Base-by-base conservation (phyloP, 208 protist species). In the Crithidia acanthocephali region DNA sequence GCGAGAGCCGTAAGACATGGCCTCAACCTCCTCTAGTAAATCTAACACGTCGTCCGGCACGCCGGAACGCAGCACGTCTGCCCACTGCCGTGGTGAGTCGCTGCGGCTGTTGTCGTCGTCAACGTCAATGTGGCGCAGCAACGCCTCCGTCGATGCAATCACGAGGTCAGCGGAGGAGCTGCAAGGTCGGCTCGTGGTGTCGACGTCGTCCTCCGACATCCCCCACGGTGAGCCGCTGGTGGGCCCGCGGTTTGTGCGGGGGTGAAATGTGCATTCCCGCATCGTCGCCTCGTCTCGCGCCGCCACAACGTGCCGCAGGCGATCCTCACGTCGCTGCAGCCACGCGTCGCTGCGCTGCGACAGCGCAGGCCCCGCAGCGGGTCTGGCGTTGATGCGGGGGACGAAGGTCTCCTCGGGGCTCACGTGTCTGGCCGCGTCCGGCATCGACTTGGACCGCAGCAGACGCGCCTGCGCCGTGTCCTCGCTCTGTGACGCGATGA, bases 191-290 rank as follows among this genome's bases (percentile, higher is more conserved):
- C 35, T 58, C 8, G 33, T 30, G 45, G 56, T 45, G 27, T 18
- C 42, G 10, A 4, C 35, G 33, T 28, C 27, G 22, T 63, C 40
- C 5, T 66, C 58, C 1, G 37, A 22, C 30, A 44, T 44, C 6
- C 62, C 62, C 62, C 62, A 68, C 50, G 62, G 62, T 16, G 48
- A 56, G 2, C 2, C 20, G 5, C 32, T 58, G 2, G 23, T 25
- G 0, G 62, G 62, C 0, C 62, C 62, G 45, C 62, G 62, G 50
- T 68, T 68, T 7, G 75, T 59, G 63, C 37, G n/a, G 23, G 81
- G 81, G 48, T 57, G 72, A 27, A 86, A 86, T 2, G 81, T 86
- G 59, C 81, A 86, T n/a, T 67, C 67, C 3, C 52, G 65, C 63
- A 61, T 74, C 63, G 57, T 56, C 30, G 32, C 77, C 27, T 59